Base-by-base conservation (phyloP, 2,329 filamentous ascomycete species). In the Colletotrichum liaoningense region DNA sequence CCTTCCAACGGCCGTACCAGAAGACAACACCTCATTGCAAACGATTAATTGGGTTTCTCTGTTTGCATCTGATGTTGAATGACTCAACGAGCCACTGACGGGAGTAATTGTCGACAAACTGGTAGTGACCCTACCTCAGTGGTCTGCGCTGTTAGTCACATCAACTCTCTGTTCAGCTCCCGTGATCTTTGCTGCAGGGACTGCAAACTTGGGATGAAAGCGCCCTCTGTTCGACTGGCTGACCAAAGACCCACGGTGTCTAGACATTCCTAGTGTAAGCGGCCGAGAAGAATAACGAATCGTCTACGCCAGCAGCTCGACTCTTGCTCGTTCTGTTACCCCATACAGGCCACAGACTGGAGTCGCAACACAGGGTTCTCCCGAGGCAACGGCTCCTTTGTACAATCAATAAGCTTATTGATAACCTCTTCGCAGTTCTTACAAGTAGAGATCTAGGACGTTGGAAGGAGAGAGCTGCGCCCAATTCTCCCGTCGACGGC, bases 401-500 rank as follows among this genome's bases (percentile, higher is more conserved):
- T 46, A 38, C 58, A 63, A 59, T 24, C 66, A 52, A 33, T 58
- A 69, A 58, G 22, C 28, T 24, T 16, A 24, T 22, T 19, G 46
- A 33, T 5, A 26, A 49, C 42, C 19, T n/a, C 19, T 33, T 35
- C 26, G 57, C 55, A 26, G 14, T n/a, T 63, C n/a, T 28, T 30
- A 14, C 35, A 52, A 16, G 63, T 26, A 54, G 56, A 64, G 33
- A 19, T 46, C 42, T 55, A 55, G 55, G 33, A 46, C 52, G 33
- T 55, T 55, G 60, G 60, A 24, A 46, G 54, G 49, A n/a, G 14
- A 59, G n/a, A 33, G 65, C 69, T 69, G 59, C 70, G 70, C 66
- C 69, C 22, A 59, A 54, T 49, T 49, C 66, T 67, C 26, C 66
- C 66, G 66, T 69, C 54, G 30, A 69, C 35, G 59, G 70, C 60